Evolutionary conservation across 75 land plant species (phyloP).

Genomic region (Cryptomeria japonica): DNA sequence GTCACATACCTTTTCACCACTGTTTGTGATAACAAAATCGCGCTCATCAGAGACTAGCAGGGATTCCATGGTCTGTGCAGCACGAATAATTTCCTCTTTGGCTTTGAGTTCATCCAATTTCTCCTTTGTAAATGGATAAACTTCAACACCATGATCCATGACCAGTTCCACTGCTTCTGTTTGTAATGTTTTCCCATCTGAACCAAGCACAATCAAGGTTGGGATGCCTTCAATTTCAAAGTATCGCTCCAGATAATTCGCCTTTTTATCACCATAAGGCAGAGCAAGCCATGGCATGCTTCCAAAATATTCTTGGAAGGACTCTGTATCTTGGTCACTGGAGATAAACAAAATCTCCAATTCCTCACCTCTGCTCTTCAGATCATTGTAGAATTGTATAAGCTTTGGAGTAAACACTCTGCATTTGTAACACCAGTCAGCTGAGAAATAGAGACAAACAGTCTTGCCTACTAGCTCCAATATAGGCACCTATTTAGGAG

Average conservation of each 20-base stretch:
- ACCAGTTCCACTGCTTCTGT: conserved; percentile 44
- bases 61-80: conserved; percentile 29
- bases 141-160: conserved; percentile 39
- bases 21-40: conserved; percentile 27
- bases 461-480: conserved; percentile 63
- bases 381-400: conserved; percentile 37
- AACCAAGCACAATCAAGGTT: conserved; percentile 46
- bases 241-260: conserved; percentile 32
- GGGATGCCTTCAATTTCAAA: conserved; percentile 51
- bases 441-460: conserved; percentile 56
- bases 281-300: conserved; percentile 72
- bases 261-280: conserved; percentile 41
- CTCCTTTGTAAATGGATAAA: conserved; percentile 63
- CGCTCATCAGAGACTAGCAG: conserved; percentile 26
- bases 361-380: conserved; percentile 44
- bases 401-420: conserved; percentile 43
- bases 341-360: conserved; percentile 56
- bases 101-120: conserved; percentile 44
- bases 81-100: conserved; percentile 30
- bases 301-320: conserved; percentile 31
- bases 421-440: conserved; percentile 28
- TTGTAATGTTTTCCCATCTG: conserved; percentile 61
- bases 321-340: conserved; percentile 39
- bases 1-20: conserved; percentile 27
- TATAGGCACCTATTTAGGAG: conserved; percentile 41